Evolutionary conservation across 257 asterid species (phyloP), one percentile per base, ranked within the genome.

Genomic region (Lithospermum erythrorhizon): DNA sequence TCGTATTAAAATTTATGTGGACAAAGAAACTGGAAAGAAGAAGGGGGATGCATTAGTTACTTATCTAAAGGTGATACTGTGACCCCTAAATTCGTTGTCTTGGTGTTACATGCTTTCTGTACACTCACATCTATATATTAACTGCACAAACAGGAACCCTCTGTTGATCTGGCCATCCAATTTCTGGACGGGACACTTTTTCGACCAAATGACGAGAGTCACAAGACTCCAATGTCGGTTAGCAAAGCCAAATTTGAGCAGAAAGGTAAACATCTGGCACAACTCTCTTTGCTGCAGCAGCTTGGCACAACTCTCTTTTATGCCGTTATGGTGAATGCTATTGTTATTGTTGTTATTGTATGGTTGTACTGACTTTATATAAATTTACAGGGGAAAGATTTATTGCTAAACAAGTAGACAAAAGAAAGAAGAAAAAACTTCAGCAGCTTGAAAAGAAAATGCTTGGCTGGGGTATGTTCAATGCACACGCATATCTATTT

Each of bases 31-130:
- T 75, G 97, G 96, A 69, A 79, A 64, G 70, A 75, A 81, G 69
- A 93, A 93, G 58, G 98, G 97, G 48, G 98, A 93, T 80, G 98
- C 98, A 62, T 88, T 89, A 55, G 87, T 93, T 53, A 81, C 97
- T 54, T 93, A 82, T 71, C 76, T 89, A 70, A 89, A 84, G 97
- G 98, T 93, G 79, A 65, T 70, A 57, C 58, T 70, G 60, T 62
- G 37, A 65, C 32, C 68, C 71, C 60, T 67, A 51, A 24, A 29
- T 59, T 47, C 61, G 47, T 72, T 53, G 25, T 21, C 9, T 57
- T 61, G 63, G 22, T 32, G n/a, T 61, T 20, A 4, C 37, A 32
- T 19, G 53, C 21, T 41, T 65, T 24, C 25, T 10, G 21, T 30
- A 10, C 61, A 53, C 15, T 24, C 32, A n/a, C 23, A 57, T 62